phyloP scores from a whole-genome alignment of 1,139 yeast genomes.

The Kodamaea ohmeri region DNA sequence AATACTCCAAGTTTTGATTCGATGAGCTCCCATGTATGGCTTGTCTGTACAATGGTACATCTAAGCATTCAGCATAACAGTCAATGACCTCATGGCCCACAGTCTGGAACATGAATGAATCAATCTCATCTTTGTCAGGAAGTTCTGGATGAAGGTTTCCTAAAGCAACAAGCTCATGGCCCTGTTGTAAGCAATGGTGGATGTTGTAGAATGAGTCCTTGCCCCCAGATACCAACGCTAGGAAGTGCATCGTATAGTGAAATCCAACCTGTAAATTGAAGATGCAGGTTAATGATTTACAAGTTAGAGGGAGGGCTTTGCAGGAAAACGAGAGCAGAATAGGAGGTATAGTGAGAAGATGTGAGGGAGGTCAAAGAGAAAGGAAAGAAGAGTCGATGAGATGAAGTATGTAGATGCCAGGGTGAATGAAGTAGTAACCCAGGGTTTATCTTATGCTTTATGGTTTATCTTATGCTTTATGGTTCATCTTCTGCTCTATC shows the following conservation, averaged over 20 bases:
- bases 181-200: constrained; percentile 74
- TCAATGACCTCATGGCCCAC: constrained; percentile 88
- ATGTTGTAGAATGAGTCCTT: constrained; percentile 92
- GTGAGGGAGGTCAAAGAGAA: no score
- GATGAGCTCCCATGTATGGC: constrained; percentile 61
- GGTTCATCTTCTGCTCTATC: no score
- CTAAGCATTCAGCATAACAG: constrained; percentile 65
- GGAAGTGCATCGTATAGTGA: constrained; percentile 81
- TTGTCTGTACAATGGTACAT: constrained; percentile 76
- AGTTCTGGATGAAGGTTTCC: constrained; percentile 77
- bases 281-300: constrained; percentile 12
- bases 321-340: no score
- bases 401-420: no score
- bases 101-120: constrained; percentile 96
- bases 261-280: constrained; percentile 6
- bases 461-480: no score
- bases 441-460: no score
- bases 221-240: constrained; percentile 92
- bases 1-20: constrained; percentile 68
- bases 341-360: no score
- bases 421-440: no score
- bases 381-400: no score
- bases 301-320: no score
- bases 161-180: constrained; percentile 80
- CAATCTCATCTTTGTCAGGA: constrained; percentile 58